phyloP scores from a whole-genome alignment of 176 grass and related monocot species.

The Cenchrus americanus region DNA sequence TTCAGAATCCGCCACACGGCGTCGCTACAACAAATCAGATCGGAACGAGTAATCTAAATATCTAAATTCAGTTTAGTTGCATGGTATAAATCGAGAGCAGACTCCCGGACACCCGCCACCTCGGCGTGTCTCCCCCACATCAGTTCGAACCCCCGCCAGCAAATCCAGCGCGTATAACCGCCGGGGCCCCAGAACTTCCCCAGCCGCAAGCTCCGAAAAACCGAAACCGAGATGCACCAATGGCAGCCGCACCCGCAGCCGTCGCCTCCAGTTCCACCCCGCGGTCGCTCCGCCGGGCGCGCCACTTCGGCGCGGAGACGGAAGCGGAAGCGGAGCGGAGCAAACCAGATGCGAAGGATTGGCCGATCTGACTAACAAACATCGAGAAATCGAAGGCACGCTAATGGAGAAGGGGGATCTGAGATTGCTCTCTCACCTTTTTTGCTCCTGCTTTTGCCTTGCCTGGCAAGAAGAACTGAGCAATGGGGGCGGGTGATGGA shows the following conservation, averaged over 20 bases:
- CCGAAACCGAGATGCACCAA: not conserved
- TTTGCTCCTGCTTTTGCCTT: constrained; percentile 37
- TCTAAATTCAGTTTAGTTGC: not conserved
- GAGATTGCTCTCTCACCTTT: constrained; percentile 23
- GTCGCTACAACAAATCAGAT: too few species aligned
- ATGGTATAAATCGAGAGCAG: too few species aligned
- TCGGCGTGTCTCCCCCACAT: constrained; percentile 33
- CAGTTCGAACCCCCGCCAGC: not conserved
- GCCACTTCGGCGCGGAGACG: not conserved
- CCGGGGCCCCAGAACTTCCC: not conserved
- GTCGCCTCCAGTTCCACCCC: constrained; percentile 23
- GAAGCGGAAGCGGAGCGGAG: too few species aligned
- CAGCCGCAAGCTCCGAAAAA: constrained; percentile 2
- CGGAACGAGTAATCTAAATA: too few species aligned
- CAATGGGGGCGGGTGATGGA: not conserved
- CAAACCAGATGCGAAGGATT: not conserved
- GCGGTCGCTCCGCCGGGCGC: constrained; percentile 13
- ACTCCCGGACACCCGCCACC: constrained; percentile 21
- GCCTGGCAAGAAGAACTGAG: constrained; percentile 16
- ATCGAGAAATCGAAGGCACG: not conserved
- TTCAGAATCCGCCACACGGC: not conserved
- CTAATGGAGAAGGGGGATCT: not conserved
- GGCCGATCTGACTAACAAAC: not conserved
- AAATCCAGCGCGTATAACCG: constrained; percentile 24
- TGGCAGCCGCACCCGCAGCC: constrained; percentile 46